phyloP scores from a whole-genome alignment of 1,284 basidiomycete species.

The Marasmius fiardii region DNA sequence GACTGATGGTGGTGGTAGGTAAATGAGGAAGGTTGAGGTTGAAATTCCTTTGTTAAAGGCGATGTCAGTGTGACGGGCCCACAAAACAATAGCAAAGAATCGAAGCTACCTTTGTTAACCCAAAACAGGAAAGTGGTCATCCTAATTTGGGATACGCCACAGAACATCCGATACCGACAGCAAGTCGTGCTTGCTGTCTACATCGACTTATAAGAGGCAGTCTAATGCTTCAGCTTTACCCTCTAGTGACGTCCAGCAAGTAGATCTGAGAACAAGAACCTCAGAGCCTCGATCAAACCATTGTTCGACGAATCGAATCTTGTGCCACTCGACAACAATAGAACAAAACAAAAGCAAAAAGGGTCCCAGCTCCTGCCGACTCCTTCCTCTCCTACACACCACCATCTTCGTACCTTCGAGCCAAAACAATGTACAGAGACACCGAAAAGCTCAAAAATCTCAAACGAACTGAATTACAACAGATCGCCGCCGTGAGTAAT shows the following conservation, averaged over 20 bases:
- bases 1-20: not conserved
- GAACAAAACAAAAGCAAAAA: too few relatives aligned
- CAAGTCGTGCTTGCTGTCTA: too few relatives aligned
- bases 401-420: not conserved
- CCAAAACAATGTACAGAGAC: not conserved
- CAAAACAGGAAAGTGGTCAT: constrained; percentile 7
- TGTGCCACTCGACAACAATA: too few relatives aligned
- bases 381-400: too few relatives aligned
- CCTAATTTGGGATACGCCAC: not conserved
- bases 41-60: not conserved
- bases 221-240: too few relatives aligned
- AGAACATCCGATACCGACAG: not conserved
- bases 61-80: not conserved
- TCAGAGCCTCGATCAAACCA: too few relatives aligned
- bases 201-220: too few relatives aligned
- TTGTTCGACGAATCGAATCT: too few relatives aligned
- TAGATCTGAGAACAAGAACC: too few relatives aligned
- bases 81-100: not conserved
- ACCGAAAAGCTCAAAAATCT: not conserved
- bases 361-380: too few relatives aligned
- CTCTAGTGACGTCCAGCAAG: too few relatives aligned
- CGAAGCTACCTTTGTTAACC: constrained; percentile 11
- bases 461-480: constrained; percentile 9
- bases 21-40: not conserved
- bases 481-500: constrained; percentile 6